These are phyloP conservation scores for Penicillium sp. DNA, from an alignment of 2,329 filamentous ascomycete genomes.

Conservation along the genomic window DNA sequence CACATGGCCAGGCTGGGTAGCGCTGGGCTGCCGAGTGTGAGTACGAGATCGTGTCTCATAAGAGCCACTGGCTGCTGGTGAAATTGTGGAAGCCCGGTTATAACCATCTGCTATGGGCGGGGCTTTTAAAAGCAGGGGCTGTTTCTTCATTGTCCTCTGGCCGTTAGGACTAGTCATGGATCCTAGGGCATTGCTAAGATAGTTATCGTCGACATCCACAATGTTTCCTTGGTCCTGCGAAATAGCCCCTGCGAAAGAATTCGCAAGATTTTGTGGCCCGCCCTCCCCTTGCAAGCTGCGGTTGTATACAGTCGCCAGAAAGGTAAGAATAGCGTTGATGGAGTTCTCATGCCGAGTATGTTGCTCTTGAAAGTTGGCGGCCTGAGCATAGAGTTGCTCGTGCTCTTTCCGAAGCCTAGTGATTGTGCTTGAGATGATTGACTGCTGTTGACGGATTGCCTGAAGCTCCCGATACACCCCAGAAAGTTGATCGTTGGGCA, in stretches of 20 bases:
- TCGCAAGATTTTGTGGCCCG: slow-evolving; percentile 71
- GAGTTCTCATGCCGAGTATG: slow-evolving; percentile 98
- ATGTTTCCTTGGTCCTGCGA: slow-evolving; percentile 62
- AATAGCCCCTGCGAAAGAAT: slow-evolving; percentile 77
- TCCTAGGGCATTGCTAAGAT: slow-evolving; percentile 37
- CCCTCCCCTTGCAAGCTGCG: slow-evolving; percentile 85
- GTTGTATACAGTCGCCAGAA: slow-evolving; percentile 94
- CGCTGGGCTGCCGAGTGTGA: slow-evolving; percentile 34
- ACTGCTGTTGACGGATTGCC: slow-evolving; percentile 81
- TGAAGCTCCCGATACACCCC: slow-evolving; percentile 76
- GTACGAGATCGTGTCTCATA: slow-evolving; percentile 34
- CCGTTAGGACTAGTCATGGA: slow-evolving; percentile 36
- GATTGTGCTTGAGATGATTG: slow-evolving; percentile 80
- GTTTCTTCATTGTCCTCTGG: slow-evolving; percentile 47
- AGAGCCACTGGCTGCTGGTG: slow-evolving; percentile 34
- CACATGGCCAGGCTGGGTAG: slow-evolving; percentile 37
- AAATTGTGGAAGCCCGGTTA: slow-evolving; percentile 38
- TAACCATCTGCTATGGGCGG: slow-evolving; percentile 33
- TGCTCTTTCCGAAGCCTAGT: slow-evolving; percentile 79
- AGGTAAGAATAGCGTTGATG: slow-evolving; percentile 97
- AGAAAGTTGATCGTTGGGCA: slow-evolving; percentile 71
- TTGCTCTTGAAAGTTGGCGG: slow-evolving; percentile 81
- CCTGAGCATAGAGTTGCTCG: slow-evolving; percentile 82
- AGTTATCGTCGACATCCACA: slow-evolving; percentile 61
- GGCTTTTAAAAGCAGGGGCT: slow-evolving; percentile 49